A percentile compares a stretch with the other conserved stretches of the same genome.
Conservation (phyloP, 495 filamentous ascomycete species). For the Xylaria longipes region DNA sequence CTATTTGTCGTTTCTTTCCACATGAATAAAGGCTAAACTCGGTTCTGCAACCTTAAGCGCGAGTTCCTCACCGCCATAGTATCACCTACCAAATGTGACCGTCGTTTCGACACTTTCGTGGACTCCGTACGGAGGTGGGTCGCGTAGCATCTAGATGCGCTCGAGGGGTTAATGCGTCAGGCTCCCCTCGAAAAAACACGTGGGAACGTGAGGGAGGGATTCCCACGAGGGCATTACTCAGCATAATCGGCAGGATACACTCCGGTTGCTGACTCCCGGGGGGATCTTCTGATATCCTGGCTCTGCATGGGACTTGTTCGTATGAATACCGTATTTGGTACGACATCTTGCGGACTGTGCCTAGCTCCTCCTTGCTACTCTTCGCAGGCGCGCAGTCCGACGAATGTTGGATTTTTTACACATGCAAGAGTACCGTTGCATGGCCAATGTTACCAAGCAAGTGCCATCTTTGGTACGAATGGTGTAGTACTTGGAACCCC, state of each 20-base stretch:
- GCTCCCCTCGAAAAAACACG: not conserved
- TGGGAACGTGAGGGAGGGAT: not conserved
- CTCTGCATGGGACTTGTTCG: constrained; percentile 10
- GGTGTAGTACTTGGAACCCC: no score
- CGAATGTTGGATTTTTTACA: constrained; percentile 1
- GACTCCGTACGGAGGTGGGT: not conserved
- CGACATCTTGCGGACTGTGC: not conserved
- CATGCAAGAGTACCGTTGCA: constrained; percentile 6
- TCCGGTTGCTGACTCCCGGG: not conserved
- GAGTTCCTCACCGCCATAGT: constrained; percentile 1
- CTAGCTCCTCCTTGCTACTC: no score
- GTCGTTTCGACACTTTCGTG: not conserved
- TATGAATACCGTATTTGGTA: not conserved
- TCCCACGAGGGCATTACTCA: not conserved
- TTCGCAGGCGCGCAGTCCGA: not conserved
- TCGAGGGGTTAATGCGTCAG: not conserved
- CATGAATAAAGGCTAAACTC: not conserved
- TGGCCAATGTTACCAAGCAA: constrained; percentile 1
- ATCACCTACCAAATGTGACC: not conserved
- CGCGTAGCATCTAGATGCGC: not conserved
- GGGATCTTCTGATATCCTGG: not conserved
- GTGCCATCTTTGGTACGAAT: not conserved
- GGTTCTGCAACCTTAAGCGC: not conserved
- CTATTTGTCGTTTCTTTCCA: not conserved
- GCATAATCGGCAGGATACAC: not conserved